These are phyloP conservation scores for Lipomyces chichibuensis DNA, from an alignment of 805 yeast genomes.

Conservation along the genomic window DNA sequence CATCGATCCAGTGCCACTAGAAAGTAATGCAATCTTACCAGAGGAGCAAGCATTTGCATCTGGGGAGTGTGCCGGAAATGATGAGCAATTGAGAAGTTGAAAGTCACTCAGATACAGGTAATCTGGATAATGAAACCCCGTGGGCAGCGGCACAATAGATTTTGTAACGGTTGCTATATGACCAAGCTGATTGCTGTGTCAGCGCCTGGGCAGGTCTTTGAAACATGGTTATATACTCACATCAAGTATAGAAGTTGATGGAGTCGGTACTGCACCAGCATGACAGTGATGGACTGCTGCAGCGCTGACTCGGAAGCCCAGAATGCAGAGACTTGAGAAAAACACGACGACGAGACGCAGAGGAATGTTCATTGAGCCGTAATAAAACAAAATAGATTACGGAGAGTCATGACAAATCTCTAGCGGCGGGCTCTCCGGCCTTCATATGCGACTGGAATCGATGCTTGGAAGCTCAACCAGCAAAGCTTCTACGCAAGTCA, in stretches of 20 bases:
- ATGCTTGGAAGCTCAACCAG: no score
- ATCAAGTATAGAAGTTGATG: not conserved
- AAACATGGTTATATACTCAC: not conserved
- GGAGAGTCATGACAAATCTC: no score
- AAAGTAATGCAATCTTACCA: not conserved
- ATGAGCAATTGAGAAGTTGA: not conserved
- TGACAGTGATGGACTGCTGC: no score
- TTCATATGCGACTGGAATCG: no score
- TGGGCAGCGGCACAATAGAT: not conserved
- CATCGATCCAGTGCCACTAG: not conserved
- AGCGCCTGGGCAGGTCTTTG: not conserved
- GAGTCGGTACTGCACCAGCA: not conserved
- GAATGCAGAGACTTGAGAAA: no score
- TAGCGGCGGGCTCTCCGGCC: no score
- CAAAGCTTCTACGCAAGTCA: no score
- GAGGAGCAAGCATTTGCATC: not conserved
- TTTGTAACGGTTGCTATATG: not conserved
- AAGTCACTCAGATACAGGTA: not conserved
- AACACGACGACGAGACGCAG: no score
- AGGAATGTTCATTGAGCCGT: no score
- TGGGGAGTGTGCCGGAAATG: not conserved
- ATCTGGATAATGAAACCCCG: not conserved
- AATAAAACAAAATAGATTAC: no score
- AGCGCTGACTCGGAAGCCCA: no score
- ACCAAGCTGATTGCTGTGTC: not conserved